Conservation (phyloP, 768 basidiomycete genomes). For the Hericium coralloides region DNA sequence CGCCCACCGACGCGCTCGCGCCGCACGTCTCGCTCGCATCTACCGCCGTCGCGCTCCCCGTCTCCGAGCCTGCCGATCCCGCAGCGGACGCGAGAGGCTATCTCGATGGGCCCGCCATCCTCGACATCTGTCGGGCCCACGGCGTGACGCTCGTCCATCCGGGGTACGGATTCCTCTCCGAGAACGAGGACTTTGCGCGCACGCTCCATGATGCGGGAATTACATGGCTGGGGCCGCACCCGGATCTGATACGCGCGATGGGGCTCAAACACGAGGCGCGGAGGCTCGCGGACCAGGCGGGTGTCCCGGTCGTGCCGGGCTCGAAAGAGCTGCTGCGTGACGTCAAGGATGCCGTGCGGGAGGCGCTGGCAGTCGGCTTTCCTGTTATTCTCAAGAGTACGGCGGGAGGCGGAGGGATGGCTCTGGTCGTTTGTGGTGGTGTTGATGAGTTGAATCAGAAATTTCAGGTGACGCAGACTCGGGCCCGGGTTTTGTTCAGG, state of each 20-base stretch:
- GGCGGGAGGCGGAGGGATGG: slow-evolving; percentile 64
- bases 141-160: slow-evolving; percentile 48
- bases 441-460: slow-evolving; percentile 28
- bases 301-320: slow-evolving; percentile 49
- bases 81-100: slow-evolving; percentile 29
- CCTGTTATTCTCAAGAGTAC: slow-evolving; percentile 63
- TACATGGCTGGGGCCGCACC: slow-evolving; percentile 48
- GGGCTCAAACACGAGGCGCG: slow-evolving; percentile 57
- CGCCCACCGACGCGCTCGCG: slow-evolving; percentile 45
- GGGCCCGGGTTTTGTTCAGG: slow-evolving; percentile 42
- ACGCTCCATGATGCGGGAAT: slow-evolving; percentile 39
- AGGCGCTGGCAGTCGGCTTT: slow-evolving; percentile 38
- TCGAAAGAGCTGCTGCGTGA: slow-evolving; percentile 31
- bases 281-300: slow-evolving; percentile 33
- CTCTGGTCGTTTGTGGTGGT: slow-evolving; percentile 43
- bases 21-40: slow-evolving; percentile 51
- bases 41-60: slow-evolving; percentile 32
- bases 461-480: slow-evolving; percentile 29
- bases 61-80: slow-evolving; percentile 9
- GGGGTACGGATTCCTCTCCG: slow-evolving; percentile 59
- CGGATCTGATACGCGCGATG: slow-evolving; percentile 42
- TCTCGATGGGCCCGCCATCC: slow-evolving; percentile 27
- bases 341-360: slow-evolving; percentile 30
- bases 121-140: slow-evolving; percentile 33
- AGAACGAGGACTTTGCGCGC: slow-evolving; percentile 48